Evolutionary conservation across 1,139 yeast genomes (phyloP).

Genomic region (Sugiyamaella sp.): DNA sequence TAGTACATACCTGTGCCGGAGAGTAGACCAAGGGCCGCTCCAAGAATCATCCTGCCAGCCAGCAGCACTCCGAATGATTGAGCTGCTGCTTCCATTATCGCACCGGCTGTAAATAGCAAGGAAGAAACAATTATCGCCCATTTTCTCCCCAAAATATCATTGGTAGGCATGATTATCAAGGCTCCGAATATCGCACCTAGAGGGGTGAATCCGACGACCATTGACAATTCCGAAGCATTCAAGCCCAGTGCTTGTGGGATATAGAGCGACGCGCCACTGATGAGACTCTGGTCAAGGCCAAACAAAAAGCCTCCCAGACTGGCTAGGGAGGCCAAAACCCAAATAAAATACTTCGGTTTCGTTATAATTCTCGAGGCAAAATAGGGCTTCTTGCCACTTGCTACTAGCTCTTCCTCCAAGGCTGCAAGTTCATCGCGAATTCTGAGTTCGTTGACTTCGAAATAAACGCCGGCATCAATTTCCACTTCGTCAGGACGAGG

Average conservation of each 20-base stretch:
- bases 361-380: constrained; percentile 19
- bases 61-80: constrained; percentile 50
- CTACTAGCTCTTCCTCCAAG: constrained; percentile 20
- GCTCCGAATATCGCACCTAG: constrained; percentile 81
- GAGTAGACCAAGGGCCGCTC: constrained; percentile 66
- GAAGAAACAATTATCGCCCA: constrained; percentile 55
- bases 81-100: constrained; percentile 62
- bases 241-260: constrained; percentile 55
- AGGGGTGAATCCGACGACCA: constrained; percentile 70
- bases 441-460: constrained; percentile 20
- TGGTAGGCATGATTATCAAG: constrained; percentile 63
- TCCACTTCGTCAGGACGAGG: constrained; percentile 10
- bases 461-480: constrained; percentile 24
- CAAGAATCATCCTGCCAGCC: constrained; percentile 64
- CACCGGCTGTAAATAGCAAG: constrained; percentile 62
- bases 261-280: constrained; percentile 67
- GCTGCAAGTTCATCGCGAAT: constrained; percentile 18
- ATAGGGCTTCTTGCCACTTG: constrained; percentile 18
- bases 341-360: constrained; percentile 19
- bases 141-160: constrained; percentile 64
- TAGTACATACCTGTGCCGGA: constrained; percentile 43
- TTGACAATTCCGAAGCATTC: constrained; percentile 63
- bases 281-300: constrained; percentile 83
- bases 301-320: constrained; percentile 82
- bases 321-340: constrained; percentile 43